Evolutionary conservation across 2,329 filamentous ascomycete species (phyloP).

Genomic region (Aspergillus transmontanensis): DNA sequence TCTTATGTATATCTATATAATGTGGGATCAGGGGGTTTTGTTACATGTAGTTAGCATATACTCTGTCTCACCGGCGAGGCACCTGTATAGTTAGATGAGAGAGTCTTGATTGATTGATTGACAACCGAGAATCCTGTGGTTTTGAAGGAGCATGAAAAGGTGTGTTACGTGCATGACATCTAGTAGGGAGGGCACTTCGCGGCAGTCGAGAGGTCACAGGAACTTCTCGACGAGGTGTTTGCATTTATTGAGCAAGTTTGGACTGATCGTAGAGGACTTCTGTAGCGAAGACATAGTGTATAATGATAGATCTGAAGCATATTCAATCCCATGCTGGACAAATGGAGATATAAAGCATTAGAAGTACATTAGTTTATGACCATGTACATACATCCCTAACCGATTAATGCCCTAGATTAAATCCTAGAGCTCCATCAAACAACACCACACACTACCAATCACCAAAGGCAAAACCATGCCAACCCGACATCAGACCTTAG

Average conservation of each 20-base stretch:
- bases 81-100: too few relatives aligned
- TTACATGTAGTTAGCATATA: too few relatives aligned
- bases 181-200: slow-evolving; percentile 58
- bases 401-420: not conserved
- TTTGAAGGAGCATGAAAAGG: slow-evolving; percentile 37
- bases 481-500: not conserved
- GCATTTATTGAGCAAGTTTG: slow-evolving; percentile 37
- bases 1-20: too few relatives aligned
- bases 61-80: too few relatives aligned
- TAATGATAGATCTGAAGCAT: not conserved
- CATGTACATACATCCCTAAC: not conserved
- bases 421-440: not conserved
- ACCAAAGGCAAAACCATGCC: not conserved
- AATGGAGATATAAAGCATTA: not conserved
- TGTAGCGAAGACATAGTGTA: not conserved
- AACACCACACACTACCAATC: not conserved
- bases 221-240: slow-evolving; percentile 49
- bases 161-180: slow-evolving; percentile 17
- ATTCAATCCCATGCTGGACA: too few relatives aligned
- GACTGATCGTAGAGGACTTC: slow-evolving; percentile 8
- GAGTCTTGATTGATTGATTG: too few relatives aligned
- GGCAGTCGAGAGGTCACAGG: slow-evolving; percentile 44
- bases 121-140: slow-evolving; percentile 43
- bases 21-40: too few relatives aligned
- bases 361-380: not conserved